A percentile compares a stretch with the other conserved stretches of the same genome.
Evolutionary conservation across 2,329 filamentous ascomycete species (phyloP).

Genomic region (Penicillium expansum): DNA sequence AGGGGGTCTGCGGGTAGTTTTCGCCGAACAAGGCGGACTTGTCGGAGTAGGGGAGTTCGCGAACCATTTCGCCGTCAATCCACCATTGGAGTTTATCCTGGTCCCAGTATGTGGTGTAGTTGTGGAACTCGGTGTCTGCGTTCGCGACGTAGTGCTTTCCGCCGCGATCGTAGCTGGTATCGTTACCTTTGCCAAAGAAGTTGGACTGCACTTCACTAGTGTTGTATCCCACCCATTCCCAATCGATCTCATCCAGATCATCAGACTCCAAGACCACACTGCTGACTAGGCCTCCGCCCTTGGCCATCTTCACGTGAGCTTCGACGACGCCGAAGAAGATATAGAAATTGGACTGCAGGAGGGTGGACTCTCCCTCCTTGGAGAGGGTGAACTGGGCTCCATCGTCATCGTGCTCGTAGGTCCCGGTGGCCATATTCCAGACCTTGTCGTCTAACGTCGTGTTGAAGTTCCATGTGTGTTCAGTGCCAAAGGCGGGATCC

Average conservation of each 20-base stretch:
- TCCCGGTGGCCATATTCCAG: slow-evolving; percentile 69
- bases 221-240: slow-evolving; percentile 49
- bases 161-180: slow-evolving; percentile 72
- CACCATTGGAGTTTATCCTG: slow-evolving; percentile 63
- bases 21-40: slow-evolving; percentile 49
- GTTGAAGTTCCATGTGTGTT: slow-evolving; percentile 65
- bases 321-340: slow-evolving; percentile 83
- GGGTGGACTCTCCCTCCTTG: slow-evolving; percentile 71
- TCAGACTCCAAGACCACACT: slow-evolving; percentile 80
- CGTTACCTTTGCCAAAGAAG: slow-evolving; percentile 92
- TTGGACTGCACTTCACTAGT: slow-evolving; percentile 66
- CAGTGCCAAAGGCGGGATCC: slow-evolving; percentile 65
- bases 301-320: slow-evolving; percentile 71
- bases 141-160: slow-evolving; percentile 66
- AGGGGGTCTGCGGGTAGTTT: slow-evolving; percentile 70
- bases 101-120: slow-evolving; percentile 64
- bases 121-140: slow-evolving; percentile 53
- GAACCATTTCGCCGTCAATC: slow-evolving; percentile 60
- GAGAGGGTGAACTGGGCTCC: slow-evolving; percentile 71
- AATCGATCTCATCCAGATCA: slow-evolving; percentile 83
- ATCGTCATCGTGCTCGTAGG: slow-evolving; percentile 58
- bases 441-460: slow-evolving; percentile 55
- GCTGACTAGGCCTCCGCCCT: slow-evolving; percentile 73
- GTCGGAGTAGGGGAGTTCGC: slow-evolving; percentile 59
- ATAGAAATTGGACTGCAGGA: slow-evolving; percentile 75